Evolutionary conservation across 306 rosid species (phyloP).

Genomic region (Ormosia semicastrata): DNA sequence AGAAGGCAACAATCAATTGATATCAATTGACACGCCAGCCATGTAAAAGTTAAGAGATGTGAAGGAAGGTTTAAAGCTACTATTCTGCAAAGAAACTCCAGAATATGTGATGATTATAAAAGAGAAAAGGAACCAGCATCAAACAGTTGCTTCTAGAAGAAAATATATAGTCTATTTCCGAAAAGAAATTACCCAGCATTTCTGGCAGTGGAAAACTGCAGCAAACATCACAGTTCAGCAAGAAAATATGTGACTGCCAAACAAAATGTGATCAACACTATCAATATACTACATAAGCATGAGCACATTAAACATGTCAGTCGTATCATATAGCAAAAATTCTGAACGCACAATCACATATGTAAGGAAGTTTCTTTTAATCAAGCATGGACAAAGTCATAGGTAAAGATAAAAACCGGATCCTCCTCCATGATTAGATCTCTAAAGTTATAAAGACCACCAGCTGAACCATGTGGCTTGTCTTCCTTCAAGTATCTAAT

Average conservation of each 20-base stretch:
- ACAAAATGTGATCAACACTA: conserved; percentile 32
- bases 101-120: background rate
- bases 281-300: background rate
- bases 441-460: conserved; percentile 84
- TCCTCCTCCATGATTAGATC: conserved; percentile 91
- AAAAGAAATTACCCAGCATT: conserved; percentile 75
- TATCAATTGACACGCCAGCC: conserved; percentile 8
- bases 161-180: background rate
- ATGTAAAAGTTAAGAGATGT: conserved; percentile 9
- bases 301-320: background rate
- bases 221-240: conserved; percentile 96
- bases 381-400: conserved; percentile 13
- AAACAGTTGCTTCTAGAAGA: background rate
- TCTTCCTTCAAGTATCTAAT: conserved; percentile 88
- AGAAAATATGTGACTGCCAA: conserved; percentile 78
- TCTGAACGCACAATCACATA: background rate
- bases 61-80: background rate
- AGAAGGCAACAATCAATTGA: conserved; percentile 11
- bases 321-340: background rate
- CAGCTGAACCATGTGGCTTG: conserved; percentile 96
- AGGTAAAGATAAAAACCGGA: conserved; percentile 57
- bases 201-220: conserved; percentile 87
- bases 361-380: background rate
- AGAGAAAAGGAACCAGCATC: background rate
- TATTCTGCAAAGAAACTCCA: conserved; percentile 11